phyloP scores from a whole-genome alignment of 805 yeast species.

The Candida yuanshanica region DNA sequence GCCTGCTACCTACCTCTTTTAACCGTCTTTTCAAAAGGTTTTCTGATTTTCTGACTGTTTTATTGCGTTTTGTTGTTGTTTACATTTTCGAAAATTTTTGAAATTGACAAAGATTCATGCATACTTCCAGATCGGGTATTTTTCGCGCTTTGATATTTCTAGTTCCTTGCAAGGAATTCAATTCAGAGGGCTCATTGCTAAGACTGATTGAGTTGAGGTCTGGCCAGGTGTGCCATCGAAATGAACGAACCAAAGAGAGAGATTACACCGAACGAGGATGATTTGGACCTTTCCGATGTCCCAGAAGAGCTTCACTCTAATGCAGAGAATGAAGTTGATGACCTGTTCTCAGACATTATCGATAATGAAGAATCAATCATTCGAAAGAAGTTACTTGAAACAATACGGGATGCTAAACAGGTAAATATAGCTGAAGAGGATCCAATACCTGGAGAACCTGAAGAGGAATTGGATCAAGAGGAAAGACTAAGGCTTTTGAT shows the following conservation, averaged over 20 bases:
- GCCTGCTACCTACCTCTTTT: too few species aligned
- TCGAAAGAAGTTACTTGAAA: constrained; percentile 10
- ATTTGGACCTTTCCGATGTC: constrained; percentile 24
- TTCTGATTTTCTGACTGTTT: too few species aligned
- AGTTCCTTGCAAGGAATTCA: too few species aligned
- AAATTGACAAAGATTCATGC: too few species aligned
- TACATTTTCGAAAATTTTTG: too few species aligned
- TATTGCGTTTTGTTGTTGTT: too few species aligned
- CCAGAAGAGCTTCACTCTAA: constrained; percentile 23
- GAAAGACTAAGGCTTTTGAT: constrained; percentile 59
- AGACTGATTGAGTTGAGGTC: too few species aligned
- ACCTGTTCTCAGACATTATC: constrained; percentile 8
- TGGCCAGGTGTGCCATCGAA: not conserved
- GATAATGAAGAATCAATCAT: constrained; percentile 19
- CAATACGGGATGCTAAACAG: not conserved
- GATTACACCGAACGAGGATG: constrained; percentile 11
- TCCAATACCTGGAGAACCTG: constrained; percentile 20
- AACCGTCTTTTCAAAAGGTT: too few species aligned
- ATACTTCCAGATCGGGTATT: too few species aligned
- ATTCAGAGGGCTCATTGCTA: too few species aligned
- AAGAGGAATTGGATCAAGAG: constrained; percentile 39
- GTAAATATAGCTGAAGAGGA: constrained; percentile 20
- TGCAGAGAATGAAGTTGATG: constrained; percentile 10
- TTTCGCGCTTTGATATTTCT: too few species aligned
- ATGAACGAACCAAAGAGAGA: constrained; percentile 1